These are phyloP conservation scores for Boletus pseudopeckii DNA, from an alignment of 768 basidiomycete species.

Conservation along the genomic window DNA sequence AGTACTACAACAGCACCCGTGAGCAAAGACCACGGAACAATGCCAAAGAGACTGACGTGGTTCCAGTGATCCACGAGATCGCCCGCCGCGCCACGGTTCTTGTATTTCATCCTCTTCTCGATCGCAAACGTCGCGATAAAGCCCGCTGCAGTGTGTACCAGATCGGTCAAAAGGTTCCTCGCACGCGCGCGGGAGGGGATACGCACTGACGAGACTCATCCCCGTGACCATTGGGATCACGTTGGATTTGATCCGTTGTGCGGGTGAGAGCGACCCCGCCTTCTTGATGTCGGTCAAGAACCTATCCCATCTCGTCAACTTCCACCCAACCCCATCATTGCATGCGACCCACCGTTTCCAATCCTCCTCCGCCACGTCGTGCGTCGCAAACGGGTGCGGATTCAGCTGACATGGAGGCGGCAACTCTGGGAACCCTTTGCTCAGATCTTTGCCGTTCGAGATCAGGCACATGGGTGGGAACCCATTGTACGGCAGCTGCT, in stretches of 20 bases:
- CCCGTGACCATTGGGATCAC: conserved; percentile 32
- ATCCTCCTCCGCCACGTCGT: conserved; percentile 49
- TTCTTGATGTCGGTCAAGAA: conserved; percentile 39
- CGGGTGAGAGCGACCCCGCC: conserved; percentile 32
- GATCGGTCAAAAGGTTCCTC: not conserved
- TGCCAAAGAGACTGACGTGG: conserved; percentile 32
- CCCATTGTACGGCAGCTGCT: conserved; percentile 12
- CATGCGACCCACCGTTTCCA: conserved; percentile 40
- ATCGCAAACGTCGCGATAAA: conserved; percentile 14
- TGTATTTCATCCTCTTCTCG: conserved; percentile 29
- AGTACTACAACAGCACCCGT: conserved; percentile 33
- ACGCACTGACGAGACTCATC: conserved; percentile 25
- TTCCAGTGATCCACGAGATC: conserved; percentile 50
- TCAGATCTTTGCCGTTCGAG: conserved; percentile 28
- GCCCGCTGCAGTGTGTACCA: conserved; percentile 11
- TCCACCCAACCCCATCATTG: not conserved
- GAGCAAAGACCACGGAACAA: not conserved
- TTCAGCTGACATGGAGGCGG: conserved; percentile 38
- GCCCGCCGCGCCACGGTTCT: conserved; percentile 38
- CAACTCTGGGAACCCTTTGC: conserved; percentile 41
- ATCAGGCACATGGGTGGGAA: conserved; percentile 32
- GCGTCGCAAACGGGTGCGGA: conserved; percentile 49
- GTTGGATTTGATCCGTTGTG: conserved; percentile 33
- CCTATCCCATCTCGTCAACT: not conserved
- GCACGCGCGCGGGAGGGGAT: not conserved